phyloP scores from a whole-genome alignment of 1,139 yeast genomes.

The Yamadazyma blattariae region DNA sequence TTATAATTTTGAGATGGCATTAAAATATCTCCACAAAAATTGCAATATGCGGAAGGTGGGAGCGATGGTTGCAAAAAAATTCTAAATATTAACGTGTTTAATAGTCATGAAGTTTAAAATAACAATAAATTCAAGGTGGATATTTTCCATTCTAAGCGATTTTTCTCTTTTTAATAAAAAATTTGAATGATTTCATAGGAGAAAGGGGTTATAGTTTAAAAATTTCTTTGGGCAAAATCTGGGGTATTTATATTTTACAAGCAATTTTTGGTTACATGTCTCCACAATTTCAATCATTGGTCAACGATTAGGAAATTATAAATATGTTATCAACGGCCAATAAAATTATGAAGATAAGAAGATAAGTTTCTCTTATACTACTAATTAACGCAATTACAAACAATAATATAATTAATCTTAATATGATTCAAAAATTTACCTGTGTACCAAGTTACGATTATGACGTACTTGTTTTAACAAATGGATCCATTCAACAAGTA shows the following conservation, averaged over 20 bases:
- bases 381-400: not conserved
- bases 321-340: constrained; percentile 18
- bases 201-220: not conserved
- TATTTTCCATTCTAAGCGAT: too few species aligned
- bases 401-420: not conserved
- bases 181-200: too few species aligned
- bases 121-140: too few species aligned
- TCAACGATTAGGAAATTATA: constrained; percentile 11
- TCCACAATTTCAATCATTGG: too few species aligned
- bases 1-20: too few species aligned
- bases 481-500: constrained; percentile 33
- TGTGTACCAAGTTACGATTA: constrained; percentile 33
- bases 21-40: too few species aligned
- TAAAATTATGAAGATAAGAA: constrained; percentile 11
- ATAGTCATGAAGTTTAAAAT: too few species aligned
- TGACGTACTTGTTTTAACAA: constrained; percentile 35
- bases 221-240: not conserved
- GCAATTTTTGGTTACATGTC: too few species aligned
- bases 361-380: not conserved
- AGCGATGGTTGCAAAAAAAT: too few species aligned
- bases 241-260: constrained; percentile 3
- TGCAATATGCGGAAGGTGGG: too few species aligned
- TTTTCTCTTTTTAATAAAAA: too few species aligned
- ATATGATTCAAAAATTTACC: constrained; percentile 36
- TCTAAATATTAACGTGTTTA: too few species aligned